Conservation (phyloP, 2,329 filamentous ascomycete genomes). For the Harringtonia lauricola region DNA sequence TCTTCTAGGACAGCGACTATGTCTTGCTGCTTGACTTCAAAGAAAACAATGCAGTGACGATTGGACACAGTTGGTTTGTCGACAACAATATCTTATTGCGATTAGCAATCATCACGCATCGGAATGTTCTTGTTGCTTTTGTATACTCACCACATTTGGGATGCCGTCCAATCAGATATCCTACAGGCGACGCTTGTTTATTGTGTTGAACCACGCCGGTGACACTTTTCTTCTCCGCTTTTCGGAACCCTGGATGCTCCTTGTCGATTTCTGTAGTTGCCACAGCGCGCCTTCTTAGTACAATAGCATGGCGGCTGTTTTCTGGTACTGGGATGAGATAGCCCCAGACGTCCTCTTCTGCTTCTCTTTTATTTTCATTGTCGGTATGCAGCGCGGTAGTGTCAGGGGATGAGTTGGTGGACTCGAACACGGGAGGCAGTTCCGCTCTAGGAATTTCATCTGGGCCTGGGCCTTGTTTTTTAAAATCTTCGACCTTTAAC, state of each 20-base stretch:
- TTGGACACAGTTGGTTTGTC: constrained; percentile 78
- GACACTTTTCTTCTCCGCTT: constrained; percentile 30
- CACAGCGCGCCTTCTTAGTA: constrained; percentile 63
- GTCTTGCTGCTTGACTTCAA: constrained; percentile 25
- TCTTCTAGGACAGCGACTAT: constrained; percentile 75
- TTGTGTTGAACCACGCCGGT: constrained; percentile 41
- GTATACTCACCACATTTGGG: constrained; percentile 77
- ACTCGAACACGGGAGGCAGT: too few relatives aligned
- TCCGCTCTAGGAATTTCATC: too few relatives aligned
- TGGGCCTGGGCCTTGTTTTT: too few relatives aligned
- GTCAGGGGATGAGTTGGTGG: too few relatives aligned
- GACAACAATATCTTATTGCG: constrained; percentile 64
- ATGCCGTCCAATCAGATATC: constrained; percentile 87
- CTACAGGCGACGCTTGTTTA: constrained; percentile 54
- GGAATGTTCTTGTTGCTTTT: too few relatives aligned
- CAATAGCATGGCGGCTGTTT: constrained; percentile 52
- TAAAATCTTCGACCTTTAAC: too few relatives aligned
- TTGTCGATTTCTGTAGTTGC: constrained; percentile 47
- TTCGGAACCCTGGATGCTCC: not conserved
- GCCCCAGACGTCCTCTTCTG: constrained; percentile 82
- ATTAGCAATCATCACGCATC: too few relatives aligned
- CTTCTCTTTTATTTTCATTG: constrained; percentile 78
- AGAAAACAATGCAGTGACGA: constrained; percentile 50
- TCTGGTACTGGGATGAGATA: constrained; percentile 78
- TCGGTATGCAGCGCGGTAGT: too few relatives aligned